Evolutionary conservation across 768 basidiomycete genomes (phyloP).

Genomic region (Calvatia gigantea): DNA sequence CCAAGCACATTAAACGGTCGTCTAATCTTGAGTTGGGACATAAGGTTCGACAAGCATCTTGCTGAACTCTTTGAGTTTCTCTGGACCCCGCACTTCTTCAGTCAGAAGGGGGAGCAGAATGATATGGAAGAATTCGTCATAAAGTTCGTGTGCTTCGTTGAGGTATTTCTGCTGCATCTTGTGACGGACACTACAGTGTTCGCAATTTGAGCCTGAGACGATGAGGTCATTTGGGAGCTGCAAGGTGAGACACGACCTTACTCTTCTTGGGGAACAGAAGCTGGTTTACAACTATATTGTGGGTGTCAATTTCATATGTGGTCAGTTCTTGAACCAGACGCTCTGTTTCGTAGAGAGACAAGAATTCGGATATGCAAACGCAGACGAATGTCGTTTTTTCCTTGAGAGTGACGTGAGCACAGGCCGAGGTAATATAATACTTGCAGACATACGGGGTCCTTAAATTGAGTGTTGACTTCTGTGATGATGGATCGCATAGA

Average conservation of each 20-base stretch:
- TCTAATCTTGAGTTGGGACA: conserved; percentile 46
- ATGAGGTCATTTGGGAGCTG: conserved; percentile 1
- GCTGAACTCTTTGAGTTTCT: conserved; percentile 91
- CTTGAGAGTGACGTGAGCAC: conserved; percentile 31
- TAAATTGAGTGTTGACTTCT: conserved; percentile 99
- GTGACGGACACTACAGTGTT: conserved; percentile 91
- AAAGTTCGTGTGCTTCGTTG: conserved; percentile 92
- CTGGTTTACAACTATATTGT: conserved; percentile 99
- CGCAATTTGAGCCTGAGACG: conserved; percentile 78
- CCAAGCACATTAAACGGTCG: background rate
- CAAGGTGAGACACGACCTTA: conserved; percentile 32
- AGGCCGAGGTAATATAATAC: background rate
- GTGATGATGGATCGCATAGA: conserved; percentile 96
- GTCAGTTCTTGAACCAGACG: conserved; percentile 94
- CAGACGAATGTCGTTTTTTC: conserved; percentile 99
- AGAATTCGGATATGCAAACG: conserved; percentile 97
- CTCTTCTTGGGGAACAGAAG: conserved; percentile 89
- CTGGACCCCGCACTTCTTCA: conserved; percentile 94
- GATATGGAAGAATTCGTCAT: conserved; percentile 98
- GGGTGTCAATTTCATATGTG: conserved; percentile 94
- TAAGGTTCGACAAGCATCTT: conserved; percentile 88
- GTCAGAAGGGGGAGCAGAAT: conserved; percentile 89
- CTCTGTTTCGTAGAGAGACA: conserved; percentile 98
- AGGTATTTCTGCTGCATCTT: conserved; percentile 99
- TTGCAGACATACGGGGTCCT: conserved; percentile 76